Evolutionary conservation across 345 rosid species (phyloP), one percentile per base, ranked within the genome.

Genomic region (Alliaria petiolata): DNA sequence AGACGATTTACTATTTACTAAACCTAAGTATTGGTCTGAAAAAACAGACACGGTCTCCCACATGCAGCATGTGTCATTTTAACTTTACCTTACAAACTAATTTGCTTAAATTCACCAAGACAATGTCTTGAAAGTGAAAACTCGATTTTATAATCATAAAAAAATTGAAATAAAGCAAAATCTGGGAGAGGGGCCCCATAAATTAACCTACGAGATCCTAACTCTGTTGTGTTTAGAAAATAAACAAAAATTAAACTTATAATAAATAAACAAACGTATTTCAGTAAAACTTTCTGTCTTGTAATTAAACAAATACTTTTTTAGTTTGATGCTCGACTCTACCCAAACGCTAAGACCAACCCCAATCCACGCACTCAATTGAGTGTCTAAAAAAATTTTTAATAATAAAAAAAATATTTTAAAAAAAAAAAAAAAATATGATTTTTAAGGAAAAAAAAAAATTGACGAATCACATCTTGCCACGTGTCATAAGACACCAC

Each of bases 41-140:
- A 78, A 79, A 83, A 61, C 73, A 55, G 82, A 81, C 92, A 82
- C 89, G 69, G 95, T 86, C 87, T 80, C 91, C 98, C 90, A 86
- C 96, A 81, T 79, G 92, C 58, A 68, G 82, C 92, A 86, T 85
- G 90, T 89, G 88, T 69, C 51, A 64, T 70, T 64, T 77, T 45
- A 76, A 81, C 81, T 83, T 78, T 73, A 79, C 77, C 83, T 59
- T 59, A 31, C 67, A 50, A 60, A 61, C 13, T 14, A 22, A 52
- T 53, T 52, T 17, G 61, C 65, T 50, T 67, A 31, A 17, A 17
- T 45, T 62, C 69, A 75, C 65, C 58, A 69, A 62, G n/a, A 68
- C 69, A 46, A 75, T 22, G 25, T 60, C 56, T 67, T 75, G 42
- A 75, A 74, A 59, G 67, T 66, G 54, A 61, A 58, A 61, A 67